Conservation (phyloP, 1,284 basidiomycete genomes). For the Pseudomicrostroma phylloplanum region DNA sequence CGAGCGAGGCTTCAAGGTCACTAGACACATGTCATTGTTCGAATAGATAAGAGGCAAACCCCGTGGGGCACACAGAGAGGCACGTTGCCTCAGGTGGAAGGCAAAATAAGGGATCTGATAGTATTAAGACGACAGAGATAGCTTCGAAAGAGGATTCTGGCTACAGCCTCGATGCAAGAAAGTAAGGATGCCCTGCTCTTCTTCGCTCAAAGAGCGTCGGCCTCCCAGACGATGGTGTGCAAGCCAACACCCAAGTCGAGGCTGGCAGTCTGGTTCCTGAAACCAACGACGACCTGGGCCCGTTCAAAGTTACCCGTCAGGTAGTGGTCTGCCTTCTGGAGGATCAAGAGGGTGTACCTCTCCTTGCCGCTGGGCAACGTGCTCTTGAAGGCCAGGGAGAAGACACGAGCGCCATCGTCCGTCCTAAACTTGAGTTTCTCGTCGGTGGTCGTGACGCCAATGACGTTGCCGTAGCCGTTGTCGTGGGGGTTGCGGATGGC, state of each 20-base stretch:
- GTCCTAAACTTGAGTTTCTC: conserved; percentile 15
- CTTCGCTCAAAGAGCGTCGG: background rate
- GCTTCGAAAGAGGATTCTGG: too few species aligned
- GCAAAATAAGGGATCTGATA: too few species aligned
- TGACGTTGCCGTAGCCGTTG: conserved; percentile 9
- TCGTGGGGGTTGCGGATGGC: conserved; percentile 22
- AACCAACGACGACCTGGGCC: conserved; percentile 1
- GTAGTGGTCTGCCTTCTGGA: conserved; percentile 35
- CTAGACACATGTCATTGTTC: too few species aligned
- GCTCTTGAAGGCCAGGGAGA: conserved; percentile 27
- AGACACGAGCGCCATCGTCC: conserved; percentile 14
- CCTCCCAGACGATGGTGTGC: conserved; percentile 1
- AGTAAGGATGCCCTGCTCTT: too few species aligned
- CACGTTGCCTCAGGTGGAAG: too few species aligned
- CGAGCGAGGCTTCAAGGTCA: too few species aligned
- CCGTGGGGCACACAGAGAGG: too few species aligned
- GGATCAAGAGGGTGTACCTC: conserved; percentile 23
- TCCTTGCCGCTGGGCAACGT: conserved; percentile 18
- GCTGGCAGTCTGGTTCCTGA: conserved; percentile 5
- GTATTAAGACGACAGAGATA: too few species aligned
- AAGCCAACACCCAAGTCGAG: conserved; percentile 4
- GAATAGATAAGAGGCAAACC: too few species aligned
- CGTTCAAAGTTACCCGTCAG: background rate
- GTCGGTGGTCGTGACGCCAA: conserved; percentile 24
- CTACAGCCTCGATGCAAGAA: too few species aligned